Evolutionary conservation across 257 asterid genomes (phyloP).

Genomic region (Solanum gandarillasii): DNA sequence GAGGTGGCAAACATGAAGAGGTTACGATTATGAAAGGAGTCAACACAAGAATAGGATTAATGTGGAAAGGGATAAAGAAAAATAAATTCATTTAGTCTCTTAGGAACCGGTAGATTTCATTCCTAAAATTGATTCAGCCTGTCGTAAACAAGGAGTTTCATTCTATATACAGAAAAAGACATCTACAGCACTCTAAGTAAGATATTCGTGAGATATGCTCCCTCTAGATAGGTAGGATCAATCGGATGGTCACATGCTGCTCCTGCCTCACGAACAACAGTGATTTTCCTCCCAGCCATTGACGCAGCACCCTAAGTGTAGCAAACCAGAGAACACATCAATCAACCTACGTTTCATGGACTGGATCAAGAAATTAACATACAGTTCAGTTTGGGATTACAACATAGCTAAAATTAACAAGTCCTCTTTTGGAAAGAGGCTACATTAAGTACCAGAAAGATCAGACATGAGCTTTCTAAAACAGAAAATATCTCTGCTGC

Average conservation of each 20-base stretch:
- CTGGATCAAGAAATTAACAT: background rate
- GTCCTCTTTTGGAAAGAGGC: background rate
- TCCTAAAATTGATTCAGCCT: background rate
- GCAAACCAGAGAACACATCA: background rate
- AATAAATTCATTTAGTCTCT: background rate
- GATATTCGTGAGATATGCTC: constrained; percentile 70
- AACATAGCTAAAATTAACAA: background rate
- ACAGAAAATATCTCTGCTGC: background rate
- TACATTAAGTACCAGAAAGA: background rate
- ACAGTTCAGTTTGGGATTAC: background rate
- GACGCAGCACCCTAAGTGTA: constrained; percentile 64
- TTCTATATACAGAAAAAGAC: background rate
- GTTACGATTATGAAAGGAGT: background rate
- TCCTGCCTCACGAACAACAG: constrained; percentile 66
- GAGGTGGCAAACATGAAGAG: background rate
- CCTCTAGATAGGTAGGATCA: constrained; percentile 81
- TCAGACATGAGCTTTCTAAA: background rate
- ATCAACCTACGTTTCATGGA: background rate
- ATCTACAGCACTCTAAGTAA: constrained; percentile 54
- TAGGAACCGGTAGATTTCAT: background rate
- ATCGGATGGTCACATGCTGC: constrained; percentile 86
- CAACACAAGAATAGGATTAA: background rate
- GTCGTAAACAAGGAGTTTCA: background rate
- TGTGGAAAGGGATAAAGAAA: background rate
- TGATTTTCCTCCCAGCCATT: constrained; percentile 69